Conservation (phyloP, 345 rosid species). For the Gynandropsis gynandra region DNA sequence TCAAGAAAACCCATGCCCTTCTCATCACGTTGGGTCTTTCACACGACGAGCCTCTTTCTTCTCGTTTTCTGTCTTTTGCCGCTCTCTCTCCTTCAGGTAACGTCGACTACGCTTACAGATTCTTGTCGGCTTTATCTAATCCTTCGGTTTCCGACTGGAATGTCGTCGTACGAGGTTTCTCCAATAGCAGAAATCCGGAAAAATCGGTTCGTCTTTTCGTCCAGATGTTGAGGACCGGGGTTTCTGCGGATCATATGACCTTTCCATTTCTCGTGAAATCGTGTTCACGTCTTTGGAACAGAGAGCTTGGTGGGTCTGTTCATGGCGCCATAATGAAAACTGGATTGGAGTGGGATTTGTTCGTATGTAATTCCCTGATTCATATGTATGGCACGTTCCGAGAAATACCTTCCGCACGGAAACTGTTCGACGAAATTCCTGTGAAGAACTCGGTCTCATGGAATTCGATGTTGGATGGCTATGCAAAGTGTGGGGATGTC, state of each 20-base stretch:
- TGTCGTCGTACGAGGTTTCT: conserved; percentile 52
- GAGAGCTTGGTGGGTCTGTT: conserved; percentile 33
- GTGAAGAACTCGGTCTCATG: conserved; percentile 59
- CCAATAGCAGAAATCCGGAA: conserved; percentile 45
- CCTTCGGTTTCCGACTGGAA: conserved; percentile 55
- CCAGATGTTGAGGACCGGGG: conserved; percentile 45
- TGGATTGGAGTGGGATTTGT: conserved; percentile 55
- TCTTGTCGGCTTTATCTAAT: conserved; percentile 33
- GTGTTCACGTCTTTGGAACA: conserved; percentile 43
- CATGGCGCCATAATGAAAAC: conserved; percentile 40
- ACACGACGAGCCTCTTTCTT: conserved; percentile 34
- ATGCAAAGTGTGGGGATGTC: conserved; percentile 62
- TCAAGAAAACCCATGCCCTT: conserved; percentile 55
- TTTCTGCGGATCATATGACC: conserved; percentile 57
- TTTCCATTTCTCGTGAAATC: conserved; percentile 71
- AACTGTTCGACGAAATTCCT: conserved; percentile 60
- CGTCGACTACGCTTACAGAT: conserved; percentile 41
- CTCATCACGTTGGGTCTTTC: conserved; percentile 45
- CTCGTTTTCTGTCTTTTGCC: conserved; percentile 44
- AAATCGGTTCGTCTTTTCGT: conserved; percentile 42
- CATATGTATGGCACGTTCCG: conserved; percentile 59
- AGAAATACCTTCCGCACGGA: conserved; percentile 39
- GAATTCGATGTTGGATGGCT: conserved; percentile 73
- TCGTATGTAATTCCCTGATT: conserved; percentile 50
- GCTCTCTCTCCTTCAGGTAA: conserved; percentile 41